Evolutionary conservation across 2,329 filamentous ascomycete genomes (phyloP).

Genomic region (Trichophyton rubrum): DNA sequence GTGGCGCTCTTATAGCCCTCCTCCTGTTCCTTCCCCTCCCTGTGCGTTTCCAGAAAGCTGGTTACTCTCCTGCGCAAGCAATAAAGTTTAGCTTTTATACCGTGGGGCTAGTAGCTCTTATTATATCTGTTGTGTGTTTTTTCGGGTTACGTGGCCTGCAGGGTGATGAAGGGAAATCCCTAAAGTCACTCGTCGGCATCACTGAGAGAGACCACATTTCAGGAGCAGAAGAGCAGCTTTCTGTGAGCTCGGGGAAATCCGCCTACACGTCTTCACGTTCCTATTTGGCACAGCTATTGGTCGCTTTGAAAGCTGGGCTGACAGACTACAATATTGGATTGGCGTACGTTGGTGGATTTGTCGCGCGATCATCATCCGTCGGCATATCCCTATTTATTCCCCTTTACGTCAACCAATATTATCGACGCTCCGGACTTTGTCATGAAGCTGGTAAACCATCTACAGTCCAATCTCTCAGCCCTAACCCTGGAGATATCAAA

Average conservation of each 20-base stretch:
- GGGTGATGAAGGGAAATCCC: constrained; percentile 69
- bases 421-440: constrained; percentile 69
- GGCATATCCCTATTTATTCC: constrained; percentile 93
- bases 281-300: constrained; percentile 44
- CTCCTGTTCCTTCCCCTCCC: constrained; percentile 76
- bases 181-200: constrained; percentile 27
- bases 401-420: constrained; percentile 83
- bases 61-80: constrained; percentile 59
- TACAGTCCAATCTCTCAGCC: constrained; percentile 15
- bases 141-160: constrained; percentile 56
- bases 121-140: constrained; percentile 62
- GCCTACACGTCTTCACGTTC: constrained; percentile 12
- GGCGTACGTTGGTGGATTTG: constrained; percentile 86
- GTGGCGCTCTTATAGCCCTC: constrained; percentile 77
- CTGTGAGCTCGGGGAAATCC: not conserved
- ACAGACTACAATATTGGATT: constrained; percentile 67
- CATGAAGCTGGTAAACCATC: constrained; percentile 16
- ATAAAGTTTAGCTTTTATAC: constrained; percentile 80
- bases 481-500: constrained; percentile 52
- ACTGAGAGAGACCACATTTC: not conserved
- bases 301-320: constrained; percentile 58
- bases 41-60: constrained; percentile 60
- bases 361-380: constrained; percentile 86
- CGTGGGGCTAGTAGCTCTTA: constrained; percentile 59
- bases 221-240: not conserved